phyloP scores from a whole-genome alignment of 202 grass and related monocot genomes.

The Zoysia matrella region DNA sequence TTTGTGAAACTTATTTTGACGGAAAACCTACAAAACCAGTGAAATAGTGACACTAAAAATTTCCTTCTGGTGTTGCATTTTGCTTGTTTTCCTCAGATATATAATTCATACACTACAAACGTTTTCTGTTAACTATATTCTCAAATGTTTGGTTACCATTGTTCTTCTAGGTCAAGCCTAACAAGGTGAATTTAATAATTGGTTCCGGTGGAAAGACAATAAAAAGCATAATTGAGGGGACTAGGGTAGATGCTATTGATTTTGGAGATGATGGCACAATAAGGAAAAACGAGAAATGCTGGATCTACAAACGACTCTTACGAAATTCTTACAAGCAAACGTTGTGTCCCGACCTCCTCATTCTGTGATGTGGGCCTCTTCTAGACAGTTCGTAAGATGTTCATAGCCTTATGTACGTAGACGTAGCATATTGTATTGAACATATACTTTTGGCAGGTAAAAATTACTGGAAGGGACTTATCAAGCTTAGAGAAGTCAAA shows the following conservation, averaged over 20 bases:
- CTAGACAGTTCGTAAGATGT: no score
- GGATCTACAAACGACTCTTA: no score
- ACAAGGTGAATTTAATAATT: constrained; percentile 94
- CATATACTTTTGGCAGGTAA: constrained; percentile 70
- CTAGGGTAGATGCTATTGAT: constrained; percentile 86
- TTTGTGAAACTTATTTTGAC: no score
- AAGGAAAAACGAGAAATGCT: constrained; percentile 31
- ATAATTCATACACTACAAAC: constrained; percentile 13
- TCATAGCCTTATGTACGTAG: no score
- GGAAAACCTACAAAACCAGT: no score
- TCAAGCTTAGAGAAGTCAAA: constrained; percentile 89
- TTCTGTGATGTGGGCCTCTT: no score
- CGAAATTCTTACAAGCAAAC: no score
- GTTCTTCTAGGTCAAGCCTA: constrained; percentile 80
- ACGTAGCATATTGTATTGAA: background rate
- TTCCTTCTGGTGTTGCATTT: no score
- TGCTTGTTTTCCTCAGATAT: background rate
- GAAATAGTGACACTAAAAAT: no score
- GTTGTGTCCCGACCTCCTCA: no score
- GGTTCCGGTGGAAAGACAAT: constrained; percentile 93
- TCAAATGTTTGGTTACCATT: constrained; percentile 38
- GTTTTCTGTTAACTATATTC: constrained; percentile 21
- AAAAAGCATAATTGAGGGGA: constrained; percentile 96
- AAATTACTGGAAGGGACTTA: constrained; percentile 85
- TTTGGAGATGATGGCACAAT: constrained; percentile 76